Percentiles rank a stretch among this genome's conserved stretches.
Evolutionary conservation across 2,329 filamentous ascomycete genomes (phyloP).

Genomic region (Exophiala alcalophila): DNA sequence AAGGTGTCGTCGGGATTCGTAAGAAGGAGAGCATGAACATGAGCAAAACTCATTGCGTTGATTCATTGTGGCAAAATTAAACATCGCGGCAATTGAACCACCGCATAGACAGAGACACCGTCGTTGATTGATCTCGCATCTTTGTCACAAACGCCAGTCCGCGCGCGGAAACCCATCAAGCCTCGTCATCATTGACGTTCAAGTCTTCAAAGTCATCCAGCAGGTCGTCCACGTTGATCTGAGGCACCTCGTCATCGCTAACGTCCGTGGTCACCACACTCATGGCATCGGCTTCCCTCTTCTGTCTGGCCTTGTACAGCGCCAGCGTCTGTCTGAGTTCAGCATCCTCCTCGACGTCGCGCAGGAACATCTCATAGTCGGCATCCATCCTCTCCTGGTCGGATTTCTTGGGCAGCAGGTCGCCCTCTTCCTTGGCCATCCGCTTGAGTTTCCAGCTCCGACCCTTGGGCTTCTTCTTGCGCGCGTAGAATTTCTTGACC

Average conservation of each 20-base stretch:
- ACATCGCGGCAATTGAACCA: too few species aligned
- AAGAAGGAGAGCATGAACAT: too few species aligned
- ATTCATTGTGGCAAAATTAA: not conserved
- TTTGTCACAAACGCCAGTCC: not conserved
- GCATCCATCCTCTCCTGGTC: slow-evolving; percentile 85
- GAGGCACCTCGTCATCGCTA: slow-evolving; percentile 64
- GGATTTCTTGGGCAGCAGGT: slow-evolving; percentile 78
- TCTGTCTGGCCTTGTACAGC: slow-evolving; percentile 70
- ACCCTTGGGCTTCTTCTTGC: slow-evolving; percentile 75
- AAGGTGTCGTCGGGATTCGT: too few species aligned
- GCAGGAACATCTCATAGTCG: slow-evolving; percentile 96
- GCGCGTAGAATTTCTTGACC: slow-evolving; percentile 94
- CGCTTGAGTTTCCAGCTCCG: slow-evolving; percentile 94
- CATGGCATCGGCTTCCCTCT: slow-evolving; percentile 50
- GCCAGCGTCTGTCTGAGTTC: slow-evolving; percentile 81
- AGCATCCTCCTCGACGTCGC: slow-evolving; percentile 91
- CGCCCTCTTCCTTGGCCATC: slow-evolving; percentile 85
- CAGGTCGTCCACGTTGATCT: slow-evolving; percentile 75
- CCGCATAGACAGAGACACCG: too few species aligned
- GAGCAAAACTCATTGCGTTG: too few species aligned
- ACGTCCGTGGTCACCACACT: slow-evolving; percentile 55
- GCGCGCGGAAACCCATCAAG: too few species aligned
- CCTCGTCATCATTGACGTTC: slow-evolving; percentile 62
- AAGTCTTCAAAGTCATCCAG: slow-evolving; percentile 93
- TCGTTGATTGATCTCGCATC: too few species aligned